Percentiles rank a stretch among this genome's conserved stretches.
Conservation (phyloP, 129 eudicot species). For the Centella asiatica region DNA sequence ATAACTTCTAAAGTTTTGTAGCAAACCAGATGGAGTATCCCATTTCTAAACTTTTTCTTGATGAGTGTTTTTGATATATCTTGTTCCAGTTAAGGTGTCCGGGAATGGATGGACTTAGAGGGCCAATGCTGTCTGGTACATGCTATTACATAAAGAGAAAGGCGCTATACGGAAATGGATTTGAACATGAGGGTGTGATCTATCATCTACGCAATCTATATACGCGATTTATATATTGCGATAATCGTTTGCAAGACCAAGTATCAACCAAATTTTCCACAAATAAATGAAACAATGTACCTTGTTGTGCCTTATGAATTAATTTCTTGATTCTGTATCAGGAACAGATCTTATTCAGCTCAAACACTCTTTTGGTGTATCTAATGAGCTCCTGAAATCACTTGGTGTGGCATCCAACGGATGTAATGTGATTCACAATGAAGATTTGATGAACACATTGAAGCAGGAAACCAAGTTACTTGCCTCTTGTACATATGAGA, state of each 20-base stretch:
- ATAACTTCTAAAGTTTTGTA: no score
- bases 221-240: no score
- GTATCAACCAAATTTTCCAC: background rate
- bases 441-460: conserved; percentile 4
- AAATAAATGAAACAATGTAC: no score
- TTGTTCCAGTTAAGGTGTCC: conserved; percentile 15
- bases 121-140: conserved; percentile 34
- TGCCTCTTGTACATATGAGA: conserved; percentile 32
- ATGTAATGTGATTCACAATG: background rate
- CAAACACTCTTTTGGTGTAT: conserved; percentile 16
- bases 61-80: no score
- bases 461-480: conserved; percentile 14
- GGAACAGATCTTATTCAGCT: conserved; percentile 11
- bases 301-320: background rate
- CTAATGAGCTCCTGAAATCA: conserved; percentile 29
- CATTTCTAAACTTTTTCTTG: no score
- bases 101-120: conserved; percentile 37
- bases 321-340: background rate
- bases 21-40: no score
- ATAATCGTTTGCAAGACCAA: background rate
- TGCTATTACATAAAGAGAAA: conserved; percentile 34
- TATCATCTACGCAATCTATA: no score
- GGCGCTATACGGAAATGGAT: conserved; percentile 22
- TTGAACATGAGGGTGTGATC: background rate
- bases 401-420: background rate